Conservation (phyloP, 2,329 filamentous ascomycete genomes). For the Fusarium sp. region DNA sequence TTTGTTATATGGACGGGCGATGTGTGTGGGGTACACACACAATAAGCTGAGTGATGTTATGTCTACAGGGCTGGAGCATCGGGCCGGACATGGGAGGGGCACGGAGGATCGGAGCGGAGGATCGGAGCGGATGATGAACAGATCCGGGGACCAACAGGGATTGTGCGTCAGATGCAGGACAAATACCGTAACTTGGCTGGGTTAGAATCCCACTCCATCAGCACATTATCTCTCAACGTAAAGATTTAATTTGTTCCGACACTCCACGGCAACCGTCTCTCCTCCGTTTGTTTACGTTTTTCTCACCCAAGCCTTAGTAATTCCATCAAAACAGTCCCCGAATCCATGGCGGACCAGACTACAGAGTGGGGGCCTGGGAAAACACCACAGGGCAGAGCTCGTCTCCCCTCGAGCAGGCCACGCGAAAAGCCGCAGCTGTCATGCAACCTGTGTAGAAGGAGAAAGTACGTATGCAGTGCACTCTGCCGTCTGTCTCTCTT, state of each 20-base stretch:
- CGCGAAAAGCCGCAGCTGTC: constrained; percentile 11
- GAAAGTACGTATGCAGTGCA: background rate
- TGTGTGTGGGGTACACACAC: background rate
- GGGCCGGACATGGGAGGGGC: background rate
- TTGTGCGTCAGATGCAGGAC: background rate
- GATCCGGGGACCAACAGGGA: constrained; percentile 17
- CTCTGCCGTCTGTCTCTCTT: too few relatives aligned
- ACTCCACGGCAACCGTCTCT: background rate
- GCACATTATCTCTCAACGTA: background rate
- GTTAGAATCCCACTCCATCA: background rate
- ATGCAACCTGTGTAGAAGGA: constrained; percentile 12
- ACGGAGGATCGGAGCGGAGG: constrained; percentile 12
- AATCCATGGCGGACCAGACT: background rate
- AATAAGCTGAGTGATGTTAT: background rate
- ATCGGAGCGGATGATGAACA: constrained; percentile 13
- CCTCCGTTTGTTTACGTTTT: background rate
- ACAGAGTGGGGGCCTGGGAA: background rate
- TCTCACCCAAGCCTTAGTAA: background rate
- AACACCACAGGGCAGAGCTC: constrained; percentile 1
- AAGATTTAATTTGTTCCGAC: background rate
- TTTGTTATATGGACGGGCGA: background rate
- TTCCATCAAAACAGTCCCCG: too few relatives aligned
- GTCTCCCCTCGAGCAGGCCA: constrained; percentile 1
- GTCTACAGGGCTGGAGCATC: background rate
- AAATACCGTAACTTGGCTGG: background rate